A percentile compares a stretch with the other conserved stretches of the same genome.
phyloP scores from a whole-genome alignment of 2,329 filamentous ascomycete species.

The Trichoderma koningii region DNA sequence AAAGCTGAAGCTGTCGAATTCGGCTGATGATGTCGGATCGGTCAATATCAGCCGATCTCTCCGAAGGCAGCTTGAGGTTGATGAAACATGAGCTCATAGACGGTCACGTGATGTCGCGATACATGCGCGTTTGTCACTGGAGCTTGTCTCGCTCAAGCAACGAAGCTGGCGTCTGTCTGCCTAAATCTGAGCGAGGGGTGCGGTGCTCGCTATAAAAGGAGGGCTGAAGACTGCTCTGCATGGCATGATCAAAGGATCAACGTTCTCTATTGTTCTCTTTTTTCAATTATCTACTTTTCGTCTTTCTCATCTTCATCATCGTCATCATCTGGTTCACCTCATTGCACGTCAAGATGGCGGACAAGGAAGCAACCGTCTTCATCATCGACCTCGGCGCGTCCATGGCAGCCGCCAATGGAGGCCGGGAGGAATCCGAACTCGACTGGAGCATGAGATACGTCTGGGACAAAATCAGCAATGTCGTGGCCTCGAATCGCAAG shows the following conservation, averaged over 20 bases:
- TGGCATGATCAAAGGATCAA: neutral
- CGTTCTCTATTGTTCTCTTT: neutral
- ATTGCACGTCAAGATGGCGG: constrained; percentile 63
- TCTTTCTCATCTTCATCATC: too few species aligned
- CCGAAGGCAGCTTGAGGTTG: neutral
- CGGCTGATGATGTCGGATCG: neutral
- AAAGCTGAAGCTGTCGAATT: neutral
- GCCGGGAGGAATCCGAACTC: constrained; percentile 75
- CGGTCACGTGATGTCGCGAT: constrained; percentile 40
- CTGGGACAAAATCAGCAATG: constrained; percentile 83
- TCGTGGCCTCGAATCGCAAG: constrained; percentile 66
- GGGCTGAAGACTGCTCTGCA: neutral
- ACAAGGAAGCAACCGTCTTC: constrained; percentile 91
- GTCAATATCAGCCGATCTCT: neutral
- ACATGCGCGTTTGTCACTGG: constrained; percentile 33
- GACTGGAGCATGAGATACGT: constrained; percentile 90
- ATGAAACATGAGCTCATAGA: constrained; percentile 2
- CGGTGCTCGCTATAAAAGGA: constrained; percentile 7
- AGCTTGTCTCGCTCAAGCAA: constrained; percentile 10
- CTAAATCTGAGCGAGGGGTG: constrained; percentile 32
- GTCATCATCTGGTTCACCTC: neutral
- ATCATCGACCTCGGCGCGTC: constrained; percentile 84
- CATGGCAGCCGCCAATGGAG: constrained; percentile 74
- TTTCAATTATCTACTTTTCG: neutral
- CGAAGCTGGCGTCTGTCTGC: constrained; percentile 28